Percentiles rank a stretch among this genome's conserved stretches.
phyloP scores from a whole-genome alignment of 225 moss, liverwort and hornwort species.

The Pseudisothecium myosuroides region DNA sequence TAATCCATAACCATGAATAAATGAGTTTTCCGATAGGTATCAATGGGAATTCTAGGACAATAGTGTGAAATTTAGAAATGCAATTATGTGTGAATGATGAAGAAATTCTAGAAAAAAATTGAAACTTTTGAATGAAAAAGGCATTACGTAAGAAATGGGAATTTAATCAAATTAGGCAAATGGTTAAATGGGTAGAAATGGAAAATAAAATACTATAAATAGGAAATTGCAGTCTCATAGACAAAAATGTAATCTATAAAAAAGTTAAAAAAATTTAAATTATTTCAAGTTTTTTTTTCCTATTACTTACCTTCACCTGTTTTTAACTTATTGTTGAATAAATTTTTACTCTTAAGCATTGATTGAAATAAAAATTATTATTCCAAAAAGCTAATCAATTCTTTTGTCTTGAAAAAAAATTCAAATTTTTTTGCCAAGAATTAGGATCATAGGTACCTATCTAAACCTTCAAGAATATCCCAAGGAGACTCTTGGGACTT shows the following conservation, averaged over 20 bases:
- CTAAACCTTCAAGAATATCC: fast-evolving
- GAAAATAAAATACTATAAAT: not conserved
- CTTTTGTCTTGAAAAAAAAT: not conserved
- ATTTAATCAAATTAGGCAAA: not conserved
- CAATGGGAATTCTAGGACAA: not conserved
- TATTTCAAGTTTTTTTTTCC: not conserved
- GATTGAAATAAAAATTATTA: not conserved
- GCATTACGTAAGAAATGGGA: not conserved
- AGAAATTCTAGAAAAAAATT: not conserved
- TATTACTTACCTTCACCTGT: fast-evolving
- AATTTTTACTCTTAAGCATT: not conserved
- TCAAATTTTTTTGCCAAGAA: not conserved
- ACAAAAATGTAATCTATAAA: not conserved
- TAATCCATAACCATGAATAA: not conserved
- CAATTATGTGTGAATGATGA: fast-evolving
- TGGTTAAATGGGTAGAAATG: not conserved
- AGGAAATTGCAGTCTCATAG: no score
- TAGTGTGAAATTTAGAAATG: not conserved
- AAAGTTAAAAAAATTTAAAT: not conserved
- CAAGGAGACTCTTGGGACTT: not conserved
- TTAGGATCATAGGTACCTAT: not conserved
- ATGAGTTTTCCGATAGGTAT: fast-evolving
- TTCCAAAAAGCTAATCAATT: not conserved
- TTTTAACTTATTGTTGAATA: no score
- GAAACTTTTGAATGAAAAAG: not conserved